These are phyloP conservation scores for Uncinocarpus reesii DNA, from an alignment of 2,329 filamentous ascomycete species.

Conservation along the genomic window DNA sequence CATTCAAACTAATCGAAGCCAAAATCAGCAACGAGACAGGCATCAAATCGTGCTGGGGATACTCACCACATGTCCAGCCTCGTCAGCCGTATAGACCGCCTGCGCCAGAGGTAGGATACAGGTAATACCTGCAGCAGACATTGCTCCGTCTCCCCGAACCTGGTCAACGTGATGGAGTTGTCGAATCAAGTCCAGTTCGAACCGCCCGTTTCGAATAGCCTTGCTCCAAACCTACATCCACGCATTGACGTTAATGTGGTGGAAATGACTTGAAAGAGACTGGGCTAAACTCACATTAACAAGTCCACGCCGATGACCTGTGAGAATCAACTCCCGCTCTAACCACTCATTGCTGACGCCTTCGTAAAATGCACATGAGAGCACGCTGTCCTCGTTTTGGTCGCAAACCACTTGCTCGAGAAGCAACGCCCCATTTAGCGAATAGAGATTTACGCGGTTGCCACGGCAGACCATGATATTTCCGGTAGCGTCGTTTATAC, in stretches of 20 bases:
- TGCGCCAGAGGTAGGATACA: slow-evolving; percentile 76
- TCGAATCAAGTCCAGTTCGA: slow-evolving; percentile 68
- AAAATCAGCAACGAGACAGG: background rate
- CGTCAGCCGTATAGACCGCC: slow-evolving; percentile 85
- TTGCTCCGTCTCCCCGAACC: slow-evolving; percentile 50
- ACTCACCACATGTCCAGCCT: slow-evolving; percentile 79
- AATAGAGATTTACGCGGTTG: slow-evolving; percentile 65
- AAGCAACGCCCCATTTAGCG: slow-evolving; percentile 74
- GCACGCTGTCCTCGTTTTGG: slow-evolving; percentile 61
- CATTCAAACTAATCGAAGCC: slow-evolving; percentile 42
- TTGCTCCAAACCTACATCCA: slow-evolving; percentile 46
- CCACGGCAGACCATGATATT: slow-evolving; percentile 79
- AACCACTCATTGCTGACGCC: slow-evolving; percentile 85
- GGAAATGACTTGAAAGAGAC: background rate
- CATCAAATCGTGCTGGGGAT: background rate
- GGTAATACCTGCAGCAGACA: slow-evolving; percentile 59
- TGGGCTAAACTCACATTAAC: slow-evolving; percentile 51
- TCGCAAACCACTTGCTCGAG: slow-evolving; percentile 73
- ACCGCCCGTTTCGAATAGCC: slow-evolving; percentile 51
- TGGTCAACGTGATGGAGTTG: slow-evolving; percentile 69
- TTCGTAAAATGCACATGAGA: slow-evolving; percentile 85
- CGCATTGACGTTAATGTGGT: background rate
- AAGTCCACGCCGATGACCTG: slow-evolving; percentile 70
- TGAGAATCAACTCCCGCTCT: slow-evolving; percentile 75
- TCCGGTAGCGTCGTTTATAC: slow-evolving; percentile 82